phyloP scores from a whole-genome alignment of 106 monocot species.

The Agapanthus africanus region DNA sequence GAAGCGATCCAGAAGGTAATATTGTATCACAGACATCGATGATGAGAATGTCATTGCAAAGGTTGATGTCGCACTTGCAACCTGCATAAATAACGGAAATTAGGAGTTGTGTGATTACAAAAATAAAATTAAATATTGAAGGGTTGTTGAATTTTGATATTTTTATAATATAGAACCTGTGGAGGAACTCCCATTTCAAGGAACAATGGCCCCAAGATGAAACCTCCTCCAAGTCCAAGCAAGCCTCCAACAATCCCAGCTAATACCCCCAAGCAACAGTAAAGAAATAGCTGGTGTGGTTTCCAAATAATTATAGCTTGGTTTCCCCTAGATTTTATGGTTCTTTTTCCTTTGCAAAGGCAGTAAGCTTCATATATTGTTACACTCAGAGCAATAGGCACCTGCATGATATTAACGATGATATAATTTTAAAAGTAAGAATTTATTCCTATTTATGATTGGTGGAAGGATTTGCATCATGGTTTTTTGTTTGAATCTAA shows the following conservation, averaged over 20 bases:
- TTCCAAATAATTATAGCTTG: conserved; percentile 48
- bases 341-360: conserved; percentile 41
- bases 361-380: conserved; percentile 40
- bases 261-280: conserved; percentile 48
- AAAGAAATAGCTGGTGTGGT: conserved; percentile 36
- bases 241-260: conserved; percentile 54
- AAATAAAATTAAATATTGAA: too few species aligned
- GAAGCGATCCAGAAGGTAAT: conserved; percentile 43
- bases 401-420: conserved; percentile 17
- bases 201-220: conserved; percentile 57
- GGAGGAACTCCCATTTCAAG: conserved; percentile 58
- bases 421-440: not conserved
- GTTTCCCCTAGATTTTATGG: conserved; percentile 46
- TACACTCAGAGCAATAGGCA: conserved; percentile 42
- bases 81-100: too few species aligned
- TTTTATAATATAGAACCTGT: conserved; percentile 37
- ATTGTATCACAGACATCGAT: conserved; percentile 47
- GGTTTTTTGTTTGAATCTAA: too few species aligned
- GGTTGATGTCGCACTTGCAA: conserved; percentile 53
- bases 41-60: conserved; percentile 55
- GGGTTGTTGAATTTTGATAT: too few species aligned
- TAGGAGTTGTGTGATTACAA: too few species aligned
- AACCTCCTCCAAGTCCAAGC: conserved; percentile 58
- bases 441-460: too few species aligned
- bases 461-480: not conserved